Base-by-base conservation (phyloP, 2,329 filamentous ascomycete genomes). In the Didymella sp. region DNA sequence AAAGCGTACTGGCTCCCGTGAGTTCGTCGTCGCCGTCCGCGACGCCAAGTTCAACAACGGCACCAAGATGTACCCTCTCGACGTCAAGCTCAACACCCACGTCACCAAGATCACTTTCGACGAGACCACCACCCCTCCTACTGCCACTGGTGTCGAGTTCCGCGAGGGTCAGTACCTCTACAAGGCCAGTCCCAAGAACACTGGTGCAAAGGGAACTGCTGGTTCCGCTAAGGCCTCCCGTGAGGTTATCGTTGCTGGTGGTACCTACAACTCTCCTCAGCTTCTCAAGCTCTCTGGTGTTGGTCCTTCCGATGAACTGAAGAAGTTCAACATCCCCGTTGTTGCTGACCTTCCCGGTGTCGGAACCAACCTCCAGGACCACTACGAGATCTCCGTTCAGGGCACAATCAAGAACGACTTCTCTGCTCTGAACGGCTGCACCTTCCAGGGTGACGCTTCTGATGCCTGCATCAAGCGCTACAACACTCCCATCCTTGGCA, bases 81-180 rank as follows among this genome's bases (percentile, higher is more conserved):
- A 86, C 56, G 77, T 88, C 50, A 78, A 79, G 42, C 78, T 82
- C 2, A 89, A 89, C 75, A 85, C 82, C 31, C 77, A 90, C 44
- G 89, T 85, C 59, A 87, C 88, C 49, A 88, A 87, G 72, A 76
- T 92, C 72, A 78, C 79, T 33, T 89, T 88, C 62, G 87, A 89
- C 33, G 83, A 87, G 3, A 86, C 85, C 69, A 84, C 82, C 17
- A 70, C 77, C n/a, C 82, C 83, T 47, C 80, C 82, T 60, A 87
- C 68, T 27, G 78, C 78, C 1, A 76, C 72, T 22, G 78, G 78
- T 55, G 77, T 80, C 11, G 73, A 79, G 56, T 80, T 77, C 62
- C 73, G 77, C 49, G 71, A 76, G 17, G 78, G 78, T 25, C 65
- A 76, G 44, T 71, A 73, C 57, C 71, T 80, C 15, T 80, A 80